phyloP scores from a whole-genome alignment of 2,329 filamentous ascomycete species.

The Orbilia ellipsospora region DNA sequence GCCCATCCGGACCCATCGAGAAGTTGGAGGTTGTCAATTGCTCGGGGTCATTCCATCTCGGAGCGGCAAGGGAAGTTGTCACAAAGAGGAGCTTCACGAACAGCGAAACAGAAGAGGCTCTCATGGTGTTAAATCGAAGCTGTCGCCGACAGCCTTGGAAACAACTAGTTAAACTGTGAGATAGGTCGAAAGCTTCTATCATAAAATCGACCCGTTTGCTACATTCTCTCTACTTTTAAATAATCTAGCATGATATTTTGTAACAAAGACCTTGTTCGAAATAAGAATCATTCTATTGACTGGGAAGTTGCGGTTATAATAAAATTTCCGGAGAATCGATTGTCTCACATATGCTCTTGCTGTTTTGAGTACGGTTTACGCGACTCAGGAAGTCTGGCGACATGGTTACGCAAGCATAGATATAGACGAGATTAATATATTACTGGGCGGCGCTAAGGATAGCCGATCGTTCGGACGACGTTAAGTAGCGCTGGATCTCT shows the following conservation, averaged over 20 bases:
- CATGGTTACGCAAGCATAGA: too few relatives aligned
- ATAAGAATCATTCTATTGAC: neutral
- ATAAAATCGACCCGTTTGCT: neutral
- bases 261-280: neutral
- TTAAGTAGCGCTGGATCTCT: too few relatives aligned
- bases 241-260: neutral
- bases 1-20: neutral
- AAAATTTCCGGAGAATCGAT: too few relatives aligned
- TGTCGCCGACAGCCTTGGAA: neutral
- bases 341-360: too few relatives aligned
- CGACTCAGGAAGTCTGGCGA: too few relatives aligned
- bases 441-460: too few relatives aligned
- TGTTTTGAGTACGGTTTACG: too few relatives aligned
- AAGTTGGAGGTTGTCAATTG: neutral
- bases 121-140: neutral
- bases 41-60: conserved; percentile 26
- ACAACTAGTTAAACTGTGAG: neutral
- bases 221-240: neutral
- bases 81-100: conserved; percentile 19
- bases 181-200: neutral
- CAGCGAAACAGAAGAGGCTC: neutral
- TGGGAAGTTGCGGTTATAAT: conserved; percentile 5
- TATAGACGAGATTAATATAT: too few relatives aligned
- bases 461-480: too few relatives aligned
- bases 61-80: conserved; percentile 31